phyloP scores from a whole-genome alignment of 2,329 filamentous ascomycete species.

The Penicillium sp. region DNA sequence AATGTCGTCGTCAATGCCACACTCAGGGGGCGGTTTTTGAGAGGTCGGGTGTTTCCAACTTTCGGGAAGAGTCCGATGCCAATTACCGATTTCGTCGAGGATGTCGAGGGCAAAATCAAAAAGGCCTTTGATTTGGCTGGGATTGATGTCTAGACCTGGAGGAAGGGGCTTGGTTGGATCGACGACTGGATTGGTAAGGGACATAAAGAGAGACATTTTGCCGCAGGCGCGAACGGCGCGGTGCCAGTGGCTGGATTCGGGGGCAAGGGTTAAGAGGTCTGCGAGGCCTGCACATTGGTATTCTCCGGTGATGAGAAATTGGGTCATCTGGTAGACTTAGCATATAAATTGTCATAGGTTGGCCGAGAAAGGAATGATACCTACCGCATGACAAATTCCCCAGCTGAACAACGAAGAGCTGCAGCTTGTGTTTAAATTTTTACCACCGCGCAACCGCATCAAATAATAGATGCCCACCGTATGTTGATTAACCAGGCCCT shows the following conservation, averaged over 20 bases:
- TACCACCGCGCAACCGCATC: neutral
- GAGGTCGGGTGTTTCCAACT: neutral
- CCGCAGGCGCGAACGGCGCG: neutral
- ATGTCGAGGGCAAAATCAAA: neutral
- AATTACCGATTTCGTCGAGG: neutral
- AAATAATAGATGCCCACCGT: neutral
- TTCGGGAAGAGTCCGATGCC: conserved; percentile 1
- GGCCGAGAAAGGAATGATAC: no score
- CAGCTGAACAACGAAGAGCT: conserved; percentile 4
- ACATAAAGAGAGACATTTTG: neutral
- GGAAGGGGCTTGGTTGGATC: neutral
- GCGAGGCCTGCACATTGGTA: conserved; percentile 2
- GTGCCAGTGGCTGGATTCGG: conserved; percentile 4
- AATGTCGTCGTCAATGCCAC: neutral
- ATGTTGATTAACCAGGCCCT: conserved; percentile 1
- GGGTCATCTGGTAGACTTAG: no score
- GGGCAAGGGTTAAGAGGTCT: neutral
- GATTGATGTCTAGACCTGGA: neutral
- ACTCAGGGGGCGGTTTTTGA: no score
- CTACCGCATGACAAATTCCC: neutral
- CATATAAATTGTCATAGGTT: no score
- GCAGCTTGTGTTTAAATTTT: neutral
- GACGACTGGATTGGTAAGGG: neutral
- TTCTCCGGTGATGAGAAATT: neutral
- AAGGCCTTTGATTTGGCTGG: neutral